These are phyloP conservation scores for Lepraria neglecta DNA, from an alignment of 495 filamentous ascomycete species.

Conservation along the genomic window DNA sequence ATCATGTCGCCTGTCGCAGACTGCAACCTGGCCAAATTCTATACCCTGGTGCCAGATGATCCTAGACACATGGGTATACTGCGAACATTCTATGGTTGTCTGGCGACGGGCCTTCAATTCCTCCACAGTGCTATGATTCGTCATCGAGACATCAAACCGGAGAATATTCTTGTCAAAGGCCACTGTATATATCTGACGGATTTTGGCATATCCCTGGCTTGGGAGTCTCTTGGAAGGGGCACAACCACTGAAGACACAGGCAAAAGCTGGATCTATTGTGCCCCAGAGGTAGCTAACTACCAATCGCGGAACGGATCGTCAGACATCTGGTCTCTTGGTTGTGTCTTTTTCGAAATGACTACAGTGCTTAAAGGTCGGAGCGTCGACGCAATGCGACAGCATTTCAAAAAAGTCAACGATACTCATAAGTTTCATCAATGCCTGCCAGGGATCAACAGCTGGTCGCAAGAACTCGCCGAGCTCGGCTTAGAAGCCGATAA, in stretches of 20 bases:
- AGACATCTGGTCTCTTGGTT: slow-evolving; percentile 41
- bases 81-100: slow-evolving; percentile 37
- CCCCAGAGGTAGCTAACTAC: slow-evolving; percentile 32
- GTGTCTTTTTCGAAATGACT: slow-evolving; percentile 40
- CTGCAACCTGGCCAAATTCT: slow-evolving; percentile 28
- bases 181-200: slow-evolving; percentile 36
- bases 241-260: slow-evolving; percentile 27
- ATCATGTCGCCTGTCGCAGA: slow-evolving; percentile 35
- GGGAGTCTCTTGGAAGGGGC: slow-evolving; percentile 24
- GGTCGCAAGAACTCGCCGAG: slow-evolving; percentile 16
- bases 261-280: slow-evolving; percentile 29
- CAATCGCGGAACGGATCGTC: slow-evolving; percentile 27
- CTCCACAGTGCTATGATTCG: slow-evolving; percentile 32
- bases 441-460: background rate
- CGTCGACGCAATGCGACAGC: slow-evolving; percentile 12
- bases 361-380: slow-evolving; percentile 29
- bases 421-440: slow-evolving; percentile 8
- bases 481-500: slow-evolving; percentile 15
- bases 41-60: slow-evolving; percentile 4
- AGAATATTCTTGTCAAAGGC: slow-evolving; percentile 38
- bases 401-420: slow-evolving; percentile 15
- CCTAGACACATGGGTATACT: slow-evolving; percentile 8
- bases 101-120: slow-evolving; percentile 34
- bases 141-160: slow-evolving; percentile 43
- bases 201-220: slow-evolving; percentile 38